Evolutionary conservation across 805 yeast genomes (phyloP).

Genomic region (Candida palmyrensis): DNA sequence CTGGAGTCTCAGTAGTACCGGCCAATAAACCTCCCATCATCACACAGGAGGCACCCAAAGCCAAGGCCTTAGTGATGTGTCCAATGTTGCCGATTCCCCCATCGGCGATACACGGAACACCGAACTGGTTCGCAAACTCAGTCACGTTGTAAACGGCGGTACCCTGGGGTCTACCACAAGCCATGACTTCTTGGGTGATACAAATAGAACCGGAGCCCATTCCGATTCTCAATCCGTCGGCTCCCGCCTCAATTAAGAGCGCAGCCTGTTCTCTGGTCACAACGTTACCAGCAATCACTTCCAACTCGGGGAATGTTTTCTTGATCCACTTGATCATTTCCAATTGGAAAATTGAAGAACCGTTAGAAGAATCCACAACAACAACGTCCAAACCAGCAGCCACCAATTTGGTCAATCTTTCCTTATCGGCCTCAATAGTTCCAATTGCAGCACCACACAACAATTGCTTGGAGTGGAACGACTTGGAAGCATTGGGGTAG

Average conservation of each 20-base stretch:
- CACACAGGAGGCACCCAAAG: slow-evolving; percentile 93
- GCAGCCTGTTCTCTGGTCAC: slow-evolving; percentile 99
- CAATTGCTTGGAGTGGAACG: slow-evolving; percentile 88
- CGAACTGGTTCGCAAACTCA: slow-evolving; percentile 90
- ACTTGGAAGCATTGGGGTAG: slow-evolving; percentile 93
- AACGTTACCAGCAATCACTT: slow-evolving; percentile 97
- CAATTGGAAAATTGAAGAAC: slow-evolving; percentile 92
- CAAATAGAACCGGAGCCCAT: slow-evolving; percentile 99
- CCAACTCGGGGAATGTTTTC: slow-evolving; percentile 66
- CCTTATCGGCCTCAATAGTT: slow-evolving; percentile 83
- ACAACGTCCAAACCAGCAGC: slow-evolving; percentile 98
- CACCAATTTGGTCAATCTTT: slow-evolving; percentile 76
- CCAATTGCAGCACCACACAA: slow-evolving; percentile 99
- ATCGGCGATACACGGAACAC: slow-evolving; percentile 98
- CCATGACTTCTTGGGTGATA: slow-evolving; percentile 99
- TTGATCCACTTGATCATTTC: slow-evolving; percentile 93
- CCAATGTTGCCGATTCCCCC: slow-evolving; percentile 99
- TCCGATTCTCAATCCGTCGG: slow-evolving; percentile 97
- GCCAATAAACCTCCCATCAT: slow-evolving; percentile 99
- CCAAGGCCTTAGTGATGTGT: slow-evolving; percentile 93
- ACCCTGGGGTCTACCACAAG: slow-evolving; percentile 99
- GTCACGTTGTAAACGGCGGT: slow-evolving; percentile 95
- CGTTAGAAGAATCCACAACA: slow-evolving; percentile 93
- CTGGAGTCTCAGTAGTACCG: slow-evolving; percentile 98
- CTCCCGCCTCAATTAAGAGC: slow-evolving; percentile 87